These are phyloP conservation scores for Spongispora temasekensis DNA, from an alignment of 1,284 basidiomycete species.

Conservation along the genomic window DNA sequence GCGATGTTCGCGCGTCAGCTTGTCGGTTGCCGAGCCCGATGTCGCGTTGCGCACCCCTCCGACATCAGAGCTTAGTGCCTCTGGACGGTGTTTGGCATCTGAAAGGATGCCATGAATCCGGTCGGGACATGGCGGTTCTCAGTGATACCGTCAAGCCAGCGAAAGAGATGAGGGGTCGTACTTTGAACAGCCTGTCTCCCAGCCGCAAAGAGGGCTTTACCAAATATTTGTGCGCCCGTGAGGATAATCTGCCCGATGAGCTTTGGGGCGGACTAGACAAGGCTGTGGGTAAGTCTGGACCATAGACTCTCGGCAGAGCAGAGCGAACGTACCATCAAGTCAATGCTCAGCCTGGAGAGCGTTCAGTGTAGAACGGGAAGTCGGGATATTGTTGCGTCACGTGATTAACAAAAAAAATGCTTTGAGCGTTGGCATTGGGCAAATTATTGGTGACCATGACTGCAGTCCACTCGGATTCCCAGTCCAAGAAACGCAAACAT, in stretches of 20 bases:
- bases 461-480: conserved; percentile 4
- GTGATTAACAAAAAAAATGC: conserved; percentile 23
- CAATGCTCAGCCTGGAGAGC: conserved; percentile 3
- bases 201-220: conserved; percentile 90
- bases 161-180: conserved; percentile 43
- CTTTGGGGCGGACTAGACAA: conserved; percentile 70
- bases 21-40: conserved; percentile 73
- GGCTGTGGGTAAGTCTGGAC: conserved; percentile 1
- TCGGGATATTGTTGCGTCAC: no score
- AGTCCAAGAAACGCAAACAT: conserved; percentile 59
- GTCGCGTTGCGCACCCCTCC: conserved; percentile 74
- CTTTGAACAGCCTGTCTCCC: conserved; percentile 92
- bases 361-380: no score
- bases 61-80: conserved; percentile 59
- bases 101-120: background rate
- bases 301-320: background rate
- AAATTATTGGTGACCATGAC: conserved; percentile 19
- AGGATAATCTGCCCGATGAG: conserved; percentile 83
- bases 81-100: conserved; percentile 85
- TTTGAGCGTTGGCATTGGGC: background rate
- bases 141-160: conserved; percentile 3
- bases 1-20: conserved; percentile 77
- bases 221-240: conserved; percentile 82
- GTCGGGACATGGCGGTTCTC: background rate
- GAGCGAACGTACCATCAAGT: conserved; percentile 26